These are phyloP conservation scores for Penicillium paxilli DNA, from an alignment of 495 filamentous ascomycete genomes.

Conservation along the genomic window DNA sequence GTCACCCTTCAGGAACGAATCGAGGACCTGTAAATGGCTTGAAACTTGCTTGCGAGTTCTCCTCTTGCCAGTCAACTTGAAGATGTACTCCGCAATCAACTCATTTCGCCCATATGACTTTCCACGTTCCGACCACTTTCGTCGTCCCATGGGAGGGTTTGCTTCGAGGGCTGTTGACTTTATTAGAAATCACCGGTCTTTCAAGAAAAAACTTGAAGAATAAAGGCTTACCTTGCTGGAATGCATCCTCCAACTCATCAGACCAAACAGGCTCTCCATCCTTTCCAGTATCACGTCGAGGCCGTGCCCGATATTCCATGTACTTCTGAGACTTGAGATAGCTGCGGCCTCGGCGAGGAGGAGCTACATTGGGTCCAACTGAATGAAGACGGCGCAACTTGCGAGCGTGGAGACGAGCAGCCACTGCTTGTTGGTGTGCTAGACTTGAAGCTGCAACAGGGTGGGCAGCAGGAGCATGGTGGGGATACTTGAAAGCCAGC, in stretches of 20 bases:
- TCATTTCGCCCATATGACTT: slow-evolving; percentile 87
- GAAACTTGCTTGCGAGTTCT: slow-evolving; percentile 87
- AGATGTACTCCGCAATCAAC: slow-evolving; percentile 82
- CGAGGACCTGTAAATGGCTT: slow-evolving; percentile 96
- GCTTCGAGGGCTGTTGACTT: slow-evolving; percentile 66
- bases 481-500: slow-evolving; percentile 43
- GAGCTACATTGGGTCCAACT: slow-evolving; percentile 28
- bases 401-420: slow-evolving; percentile 35
- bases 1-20: slow-evolving; percentile 69
- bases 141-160: slow-evolving; percentile 78
- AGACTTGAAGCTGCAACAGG: slow-evolving; percentile 28
- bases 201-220: not conserved
- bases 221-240: slow-evolving; percentile 74
- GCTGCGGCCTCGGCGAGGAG: slow-evolving; percentile 39
- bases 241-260: slow-evolving; percentile 79
- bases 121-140: slow-evolving; percentile 70
- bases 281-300: slow-evolving; percentile 56
- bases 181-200: not conserved
- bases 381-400: slow-evolving; percentile 43
- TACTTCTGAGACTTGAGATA: slow-evolving; percentile 52
- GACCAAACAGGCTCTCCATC: slow-evolving; percentile 72
- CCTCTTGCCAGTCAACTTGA: slow-evolving; percentile 61
- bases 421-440: slow-evolving; percentile 32
- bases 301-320: slow-evolving; percentile 67
- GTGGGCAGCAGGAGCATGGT: slow-evolving; percentile 31